Evolutionary conservation across 1,284 basidiomycete genomes (phyloP), one percentile per base, ranked within the genome.

Genomic region (Macrocystidia cucumis): DNA sequence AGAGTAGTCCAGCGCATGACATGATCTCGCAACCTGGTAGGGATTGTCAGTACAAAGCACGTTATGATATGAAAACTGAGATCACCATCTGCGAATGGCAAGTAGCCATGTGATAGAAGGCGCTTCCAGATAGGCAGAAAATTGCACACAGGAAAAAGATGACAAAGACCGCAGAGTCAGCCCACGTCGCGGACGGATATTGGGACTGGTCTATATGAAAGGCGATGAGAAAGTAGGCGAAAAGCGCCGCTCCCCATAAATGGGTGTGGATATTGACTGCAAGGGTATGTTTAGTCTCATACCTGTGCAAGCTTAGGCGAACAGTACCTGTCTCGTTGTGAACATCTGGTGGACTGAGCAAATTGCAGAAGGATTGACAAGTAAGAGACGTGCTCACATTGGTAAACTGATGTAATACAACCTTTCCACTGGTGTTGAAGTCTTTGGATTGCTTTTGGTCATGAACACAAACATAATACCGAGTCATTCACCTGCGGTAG

Each of bases 191-290:
- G 17, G 63, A 59, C 9, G 64, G 63, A 44, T 79, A 64, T 26
- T 59, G 55, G 19, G 56, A 56, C 35, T 79, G 55, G 47, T 80
- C 62, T 39, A 63, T 65, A 6, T 67, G 59, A 28, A 65, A 58
- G 42, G 73, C 71, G 3, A 73, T 72, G 32, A 82, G 55, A 35
- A 89, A 63, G 47, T 78, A 71, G 12, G 62, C 48, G 52, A 91
- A 91, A 34, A 87, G 50, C 8, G 78, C 51, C 11, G 83, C 80
- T 19, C 83, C 89, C 65, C 78, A 73, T 5, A 92, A 65, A 52
- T 95, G 91, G 34, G 74, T 86, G 57, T 92, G 89, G 35, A 95
- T 91, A 59, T 96, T 95, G 42, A 95, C 88, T 91, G 27, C 24
- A 24, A 25, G 34, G 25, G 9, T 12, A 18, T 31, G 26, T 30